Percentiles rank a stretch among this genome's conserved stretches.
Conservation (phyloP, 306 rosid species). For the Cucumis cinereus region DNA sequence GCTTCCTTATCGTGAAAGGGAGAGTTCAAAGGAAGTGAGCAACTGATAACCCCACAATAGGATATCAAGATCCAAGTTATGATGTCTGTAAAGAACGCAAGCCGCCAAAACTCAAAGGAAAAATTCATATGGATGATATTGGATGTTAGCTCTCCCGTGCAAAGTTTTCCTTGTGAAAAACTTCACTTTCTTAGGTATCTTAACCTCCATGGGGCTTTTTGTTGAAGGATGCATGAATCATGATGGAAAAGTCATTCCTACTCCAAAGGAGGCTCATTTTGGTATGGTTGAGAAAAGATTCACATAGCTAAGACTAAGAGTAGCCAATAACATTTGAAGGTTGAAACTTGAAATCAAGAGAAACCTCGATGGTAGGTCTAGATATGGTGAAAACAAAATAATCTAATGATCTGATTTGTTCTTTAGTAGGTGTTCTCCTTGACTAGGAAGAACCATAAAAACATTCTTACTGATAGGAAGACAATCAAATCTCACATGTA, state of each 20-base stretch:
- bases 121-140: too few relatives aligned
- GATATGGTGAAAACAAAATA: not conserved
- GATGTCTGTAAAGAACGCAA: too few relatives aligned
- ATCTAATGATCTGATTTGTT: not conserved
- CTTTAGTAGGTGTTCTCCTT: not conserved
- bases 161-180: too few relatives aligned
- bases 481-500: not conserved
- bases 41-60: too few relatives aligned
- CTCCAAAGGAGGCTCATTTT: not conserved
- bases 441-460: not conserved
- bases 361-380: not conserved
- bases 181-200: too few relatives aligned
- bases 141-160: too few relatives aligned
- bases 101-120: too few relatives aligned
- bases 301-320: not conserved
- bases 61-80: too few relatives aligned
- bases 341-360: not conserved
- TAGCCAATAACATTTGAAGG: not conserved
- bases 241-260: not conserved
- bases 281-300: not conserved
- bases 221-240: not conserved
- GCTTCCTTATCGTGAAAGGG: too few relatives aligned
- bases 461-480: not conserved
- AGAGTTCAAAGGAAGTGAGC: too few relatives aligned
- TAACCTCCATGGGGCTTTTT: not conserved